Conservation (phyloP, 2,329 filamentous ascomycete species). For the Fusarium veterinarium region DNA sequence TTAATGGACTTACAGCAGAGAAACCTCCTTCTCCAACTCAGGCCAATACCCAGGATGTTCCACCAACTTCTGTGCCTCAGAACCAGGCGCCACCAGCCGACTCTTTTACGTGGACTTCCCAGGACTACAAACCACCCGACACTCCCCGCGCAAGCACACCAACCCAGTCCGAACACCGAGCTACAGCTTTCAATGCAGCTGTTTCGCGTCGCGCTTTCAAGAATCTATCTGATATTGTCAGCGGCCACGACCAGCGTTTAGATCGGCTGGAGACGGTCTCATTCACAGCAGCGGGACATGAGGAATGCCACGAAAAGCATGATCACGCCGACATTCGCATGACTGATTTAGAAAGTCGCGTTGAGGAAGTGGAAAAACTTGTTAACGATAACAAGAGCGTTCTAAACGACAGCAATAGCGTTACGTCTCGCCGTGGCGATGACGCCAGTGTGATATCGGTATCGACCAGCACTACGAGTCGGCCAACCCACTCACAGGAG, state of each 20-base stretch:
- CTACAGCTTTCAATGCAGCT: conserved; percentile 32
- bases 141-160: conserved; percentile 36
- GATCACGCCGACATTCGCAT: conserved; percentile 75
- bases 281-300: conserved; percentile 73
- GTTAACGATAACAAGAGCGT: conserved; percentile 57
- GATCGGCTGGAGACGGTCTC: conserved; percentile 77
- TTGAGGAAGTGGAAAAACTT: conserved; percentile 70
- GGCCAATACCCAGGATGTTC: conserved; percentile 42
- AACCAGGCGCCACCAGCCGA: conserved; percentile 33
- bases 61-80: conserved; percentile 18
- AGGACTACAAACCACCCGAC: conserved; percentile 31
- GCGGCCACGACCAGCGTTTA: conserved; percentile 72
- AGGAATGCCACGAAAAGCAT: conserved; percentile 75
- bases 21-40: conserved; percentile 49
- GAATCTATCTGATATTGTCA: conserved; percentile 63
- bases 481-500: conserved; percentile 57
- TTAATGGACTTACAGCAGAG: conserved; percentile 52
- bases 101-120: conserved; percentile 43
- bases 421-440: conserved; percentile 53
- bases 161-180: conserved; percentile 47
- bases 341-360: conserved; percentile 73
- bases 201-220: conserved; percentile 54
- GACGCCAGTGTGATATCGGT: conserved; percentile 62
- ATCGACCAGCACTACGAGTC: conserved; percentile 56
- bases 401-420: conserved; percentile 59